Evolutionary conservation across 805 yeast genomes (phyloP).

Genomic region (Nakazawaea wickerhamii): DNA sequence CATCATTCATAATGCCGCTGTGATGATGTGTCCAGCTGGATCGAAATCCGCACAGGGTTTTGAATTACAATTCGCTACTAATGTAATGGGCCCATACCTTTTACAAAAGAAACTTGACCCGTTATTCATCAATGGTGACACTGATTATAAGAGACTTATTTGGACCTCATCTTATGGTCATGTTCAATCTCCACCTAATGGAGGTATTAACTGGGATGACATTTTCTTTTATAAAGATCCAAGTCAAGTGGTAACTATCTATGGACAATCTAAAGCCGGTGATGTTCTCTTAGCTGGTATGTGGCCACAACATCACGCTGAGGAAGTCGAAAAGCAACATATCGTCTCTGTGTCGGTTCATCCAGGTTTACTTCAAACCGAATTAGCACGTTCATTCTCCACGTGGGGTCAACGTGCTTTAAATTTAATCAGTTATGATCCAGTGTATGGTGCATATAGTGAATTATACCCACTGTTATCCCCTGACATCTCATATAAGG

Average conservation of each 20-base stretch:
- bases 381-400: neutral
- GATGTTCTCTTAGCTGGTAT: conserved; percentile 29
- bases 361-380: conserved; percentile 28
- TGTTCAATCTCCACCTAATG: conserved; percentile 18
- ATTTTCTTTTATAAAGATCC: neutral
- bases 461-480: conserved; percentile 33
- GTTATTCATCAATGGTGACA: conserved; percentile 26
- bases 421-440: conserved; percentile 14
- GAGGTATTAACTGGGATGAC: conserved; percentile 15
- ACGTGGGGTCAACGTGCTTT: neutral
- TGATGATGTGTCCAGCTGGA: conserved; percentile 31
- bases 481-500: conserved; percentile 23
- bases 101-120: conserved; percentile 35
- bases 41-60: conserved; percentile 36
- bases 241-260: conserved; percentile 10
- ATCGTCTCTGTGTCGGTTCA: conserved; percentile 29
- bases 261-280: conserved; percentile 36
- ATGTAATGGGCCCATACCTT: conserved; percentile 40
- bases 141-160: conserved; percentile 29
- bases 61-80: conserved; percentile 42
- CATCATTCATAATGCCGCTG: conserved; percentile 40
- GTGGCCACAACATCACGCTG: conserved; percentile 27
- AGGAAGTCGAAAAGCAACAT: conserved; percentile 20
- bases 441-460: conserved; percentile 32
- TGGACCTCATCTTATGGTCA: conserved; percentile 41